These are phyloP conservation scores for Leucocoprinus sp. DNA, from an alignment of 768 basidiomycete species.

Conservation along the genomic window DNA sequence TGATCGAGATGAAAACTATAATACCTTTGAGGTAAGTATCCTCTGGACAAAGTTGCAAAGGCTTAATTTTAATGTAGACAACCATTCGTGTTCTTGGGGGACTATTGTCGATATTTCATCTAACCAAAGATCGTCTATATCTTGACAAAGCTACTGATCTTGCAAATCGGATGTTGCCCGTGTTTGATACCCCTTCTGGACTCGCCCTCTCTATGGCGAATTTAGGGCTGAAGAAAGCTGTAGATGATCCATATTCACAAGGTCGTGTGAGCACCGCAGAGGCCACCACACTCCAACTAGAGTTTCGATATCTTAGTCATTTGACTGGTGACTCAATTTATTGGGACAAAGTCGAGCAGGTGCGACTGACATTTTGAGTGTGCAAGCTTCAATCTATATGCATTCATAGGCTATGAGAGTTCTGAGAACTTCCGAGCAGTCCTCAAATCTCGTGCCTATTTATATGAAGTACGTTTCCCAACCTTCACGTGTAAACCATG, in stretches of 20 bases:
- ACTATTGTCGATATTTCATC: conserved; percentile 76
- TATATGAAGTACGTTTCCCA: conserved; percentile 57
- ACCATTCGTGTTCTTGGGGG: conserved; percentile 92
- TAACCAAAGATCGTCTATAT: conserved; percentile 70
- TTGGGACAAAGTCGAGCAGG: conserved; percentile 79
- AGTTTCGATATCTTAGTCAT: conserved; percentile 77
- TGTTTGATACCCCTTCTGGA: conserved; percentile 75
- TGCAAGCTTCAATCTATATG: too few relatives aligned
- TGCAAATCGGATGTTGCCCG: conserved; percentile 74
- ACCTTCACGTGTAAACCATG: neutral
- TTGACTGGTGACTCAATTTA: conserved; percentile 72
- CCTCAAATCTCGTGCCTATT: conserved; percentile 74
- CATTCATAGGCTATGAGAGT: conserved; percentile 50
- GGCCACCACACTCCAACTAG: conserved; percentile 80
- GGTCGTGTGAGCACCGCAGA: conserved; percentile 79
- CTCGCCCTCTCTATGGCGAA: conserved; percentile 76
- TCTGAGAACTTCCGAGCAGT: conserved; percentile 50
- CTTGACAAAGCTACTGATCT: conserved; percentile 76
- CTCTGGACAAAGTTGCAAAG: neutral
- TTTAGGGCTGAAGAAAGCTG: conserved; percentile 50
- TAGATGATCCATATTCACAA: conserved; percentile 49
- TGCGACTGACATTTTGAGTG: conserved; percentile 17
- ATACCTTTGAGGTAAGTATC: conserved; percentile 76
- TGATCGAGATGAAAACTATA: conserved; percentile 74
- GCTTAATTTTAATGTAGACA: conserved; percentile 41